Evolutionary conservation across 2,329 filamentous ascomycete species (phyloP).

Genomic region (Cercospora zeina): DNA sequence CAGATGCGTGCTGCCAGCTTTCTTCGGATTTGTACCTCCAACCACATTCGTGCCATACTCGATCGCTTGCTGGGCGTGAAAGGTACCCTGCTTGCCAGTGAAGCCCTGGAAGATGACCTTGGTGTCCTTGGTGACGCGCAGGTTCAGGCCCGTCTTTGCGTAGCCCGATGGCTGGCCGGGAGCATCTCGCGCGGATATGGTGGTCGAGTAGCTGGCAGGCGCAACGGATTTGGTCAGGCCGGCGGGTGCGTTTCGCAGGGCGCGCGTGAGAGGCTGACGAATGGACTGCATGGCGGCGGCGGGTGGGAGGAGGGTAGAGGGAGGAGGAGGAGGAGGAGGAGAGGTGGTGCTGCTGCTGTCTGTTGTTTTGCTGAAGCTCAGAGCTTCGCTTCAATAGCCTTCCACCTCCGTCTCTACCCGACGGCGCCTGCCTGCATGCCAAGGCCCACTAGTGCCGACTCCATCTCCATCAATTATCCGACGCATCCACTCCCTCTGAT

Average conservation of each 20-base stretch:
- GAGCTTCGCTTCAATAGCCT: conserved; percentile 2
- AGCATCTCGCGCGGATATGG: conserved; percentile 54
- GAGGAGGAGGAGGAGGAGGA: background rate
- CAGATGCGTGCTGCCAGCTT: conserved; percentile 87
- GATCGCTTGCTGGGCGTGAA: conserved; percentile 96
- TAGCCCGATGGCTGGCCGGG: conserved; percentile 46
- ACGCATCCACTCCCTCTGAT: conserved; percentile 32
- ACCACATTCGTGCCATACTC: conserved; percentile 99
- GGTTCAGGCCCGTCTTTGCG: conserved; percentile 58
- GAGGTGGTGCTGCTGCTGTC: background rate
- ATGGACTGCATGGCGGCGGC: conserved; percentile 75
- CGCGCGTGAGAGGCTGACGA: conserved; percentile 70
- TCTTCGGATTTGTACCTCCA: conserved; percentile 98
- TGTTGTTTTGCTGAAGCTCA: conserved; percentile 10
- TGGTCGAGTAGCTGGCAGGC: conserved; percentile 70
- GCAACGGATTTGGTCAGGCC: conserved; percentile 44
- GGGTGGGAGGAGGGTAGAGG: background rate
- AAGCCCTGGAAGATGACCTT: conserved; percentile 97
- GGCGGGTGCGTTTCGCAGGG: conserved; percentile 62
- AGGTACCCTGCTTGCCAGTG: conserved; percentile 72
- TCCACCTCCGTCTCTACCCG: conserved; percentile 11
- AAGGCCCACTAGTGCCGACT: conserved; percentile 2
- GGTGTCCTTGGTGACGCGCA: conserved; percentile 89
- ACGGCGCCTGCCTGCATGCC: background rate
- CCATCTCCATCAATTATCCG: background rate